phyloP scores from a whole-genome alignment of 176 grass and related monocot species.

The Oryza punctata region DNA sequence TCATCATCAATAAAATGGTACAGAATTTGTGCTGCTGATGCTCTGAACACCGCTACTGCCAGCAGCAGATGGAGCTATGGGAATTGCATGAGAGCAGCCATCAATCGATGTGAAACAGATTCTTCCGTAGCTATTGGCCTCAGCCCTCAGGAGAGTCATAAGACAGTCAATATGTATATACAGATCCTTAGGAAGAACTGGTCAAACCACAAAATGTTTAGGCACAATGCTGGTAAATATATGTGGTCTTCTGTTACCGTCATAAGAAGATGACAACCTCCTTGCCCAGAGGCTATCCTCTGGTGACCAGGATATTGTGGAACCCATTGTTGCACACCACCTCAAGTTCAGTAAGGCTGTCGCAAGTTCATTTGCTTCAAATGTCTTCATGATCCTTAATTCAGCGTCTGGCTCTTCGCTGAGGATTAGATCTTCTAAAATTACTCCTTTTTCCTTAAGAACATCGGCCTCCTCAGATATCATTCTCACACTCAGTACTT shows the following conservation, averaged over 20 bases:
- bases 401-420: constrained; percentile 75
- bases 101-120: neutral
- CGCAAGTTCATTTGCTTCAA: constrained; percentile 47
- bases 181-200: neutral
- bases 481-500: constrained; percentile 78
- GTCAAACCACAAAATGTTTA: neutral
- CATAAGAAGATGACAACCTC: constrained; percentile 60
- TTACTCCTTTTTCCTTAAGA: constrained; percentile 51
- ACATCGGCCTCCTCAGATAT: constrained; percentile 55
- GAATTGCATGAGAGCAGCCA: neutral
- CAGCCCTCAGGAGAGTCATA: neutral
- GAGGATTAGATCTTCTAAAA: constrained; percentile 71
- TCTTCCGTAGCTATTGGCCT: neutral
- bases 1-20: constrained; percentile 19
- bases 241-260: constrained; percentile 40
- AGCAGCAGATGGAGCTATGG: neutral
- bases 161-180: neutral
- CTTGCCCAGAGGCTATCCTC: constrained; percentile 80
- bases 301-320: constrained; percentile 70
- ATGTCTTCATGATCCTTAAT: constrained; percentile 53
- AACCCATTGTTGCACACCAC: constrained; percentile 64
- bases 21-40: neutral
- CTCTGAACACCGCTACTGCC: neutral
- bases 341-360: constrained; percentile 78
- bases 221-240: constrained; percentile 23